phyloP scores from a whole-genome alignment of 2,329 filamentous ascomycete genomes.

The Ceratocystis huliohia region DNA sequence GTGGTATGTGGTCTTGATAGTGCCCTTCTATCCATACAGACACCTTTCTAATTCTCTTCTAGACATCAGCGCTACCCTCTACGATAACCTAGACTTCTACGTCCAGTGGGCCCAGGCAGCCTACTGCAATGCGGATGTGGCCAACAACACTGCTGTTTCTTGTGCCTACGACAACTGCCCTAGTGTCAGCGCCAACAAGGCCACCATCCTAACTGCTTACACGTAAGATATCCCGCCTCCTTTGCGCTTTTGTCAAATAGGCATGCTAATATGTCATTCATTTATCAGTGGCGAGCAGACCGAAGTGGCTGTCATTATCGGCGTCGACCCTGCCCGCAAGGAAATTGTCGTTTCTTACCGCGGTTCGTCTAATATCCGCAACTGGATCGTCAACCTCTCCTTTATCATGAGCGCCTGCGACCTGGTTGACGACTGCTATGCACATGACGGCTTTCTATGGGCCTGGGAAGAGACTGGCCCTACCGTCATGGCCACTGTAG shows the following conservation, averaged over 20 bases:
- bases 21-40: neutral
- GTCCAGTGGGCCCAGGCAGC: slow-evolving; percentile 20
- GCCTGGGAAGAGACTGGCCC: slow-evolving; percentile 43
- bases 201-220: slow-evolving; percentile 13
- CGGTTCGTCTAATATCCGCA: slow-evolving; percentile 45
- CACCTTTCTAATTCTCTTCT: too few relatives aligned
- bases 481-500: slow-evolving; percentile 33
- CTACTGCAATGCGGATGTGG: slow-evolving; percentile 19
- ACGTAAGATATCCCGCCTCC: slow-evolving; percentile 16
- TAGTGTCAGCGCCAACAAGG: slow-evolving; percentile 15
- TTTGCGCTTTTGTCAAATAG: slow-evolving; percentile 10
- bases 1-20: slow-evolving; percentile 13
- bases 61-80: slow-evolving; percentile 15
- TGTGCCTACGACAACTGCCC: slow-evolving; percentile 19
- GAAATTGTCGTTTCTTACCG: slow-evolving; percentile 49
- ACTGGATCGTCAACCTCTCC: slow-evolving; percentile 46
- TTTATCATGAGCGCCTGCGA: slow-evolving; percentile 30
- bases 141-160: slow-evolving; percentile 14
- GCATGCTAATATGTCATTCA: slow-evolving; percentile 21
- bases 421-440: slow-evolving; percentile 35
- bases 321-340: slow-evolving; percentile 35
- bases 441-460: slow-evolving; percentile 47
- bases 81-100: slow-evolving; percentile 18
- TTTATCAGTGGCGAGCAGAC: slow-evolving; percentile 31
- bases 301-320: slow-evolving; percentile 40